A percentile compares a stretch with the other conserved stretches of the same genome.
These are phyloP conservation scores for Monilinia aucupariae DNA, from an alignment of 2,329 filamentous ascomycete species.

Conservation along the genomic window DNA sequence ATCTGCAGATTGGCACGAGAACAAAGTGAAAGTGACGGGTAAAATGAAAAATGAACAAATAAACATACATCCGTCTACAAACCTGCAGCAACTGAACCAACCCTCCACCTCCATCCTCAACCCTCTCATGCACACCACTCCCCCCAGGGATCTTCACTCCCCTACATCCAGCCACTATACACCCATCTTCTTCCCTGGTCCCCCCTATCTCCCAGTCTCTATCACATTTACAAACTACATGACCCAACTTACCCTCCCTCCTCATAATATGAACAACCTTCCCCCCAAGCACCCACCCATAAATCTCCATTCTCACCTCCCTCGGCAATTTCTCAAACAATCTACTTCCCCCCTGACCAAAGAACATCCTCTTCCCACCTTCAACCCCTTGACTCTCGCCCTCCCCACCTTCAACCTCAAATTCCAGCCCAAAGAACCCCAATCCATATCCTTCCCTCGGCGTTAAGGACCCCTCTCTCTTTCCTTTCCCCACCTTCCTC, in stretches of 20 bases:
- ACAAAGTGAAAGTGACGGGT: not conserved
- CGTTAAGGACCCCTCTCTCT: not conserved
- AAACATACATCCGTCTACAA: slow-evolving; percentile 26
- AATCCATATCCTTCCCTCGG: not conserved
- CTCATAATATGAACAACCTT: slow-evolving; percentile 23
- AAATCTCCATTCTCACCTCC: slow-evolving; percentile 20
- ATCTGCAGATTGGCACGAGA: not conserved
- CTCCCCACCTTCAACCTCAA: not conserved
- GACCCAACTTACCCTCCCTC: slow-evolving; percentile 16
- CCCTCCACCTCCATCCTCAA: slow-evolving; percentile 3
- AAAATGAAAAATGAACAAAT: not conserved
- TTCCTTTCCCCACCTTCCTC: not conserved
- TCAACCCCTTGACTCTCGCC: not conserved
- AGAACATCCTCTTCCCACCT: not conserved
- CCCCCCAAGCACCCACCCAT: slow-evolving; percentile 21
- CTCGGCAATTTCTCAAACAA: slow-evolving; percentile 3
- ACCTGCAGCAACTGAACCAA: slow-evolving; percentile 23
- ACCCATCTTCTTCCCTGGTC: slow-evolving; percentile 17
- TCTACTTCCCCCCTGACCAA: not conserved
- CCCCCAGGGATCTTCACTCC: slow-evolving; percentile 21
- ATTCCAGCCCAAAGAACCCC: not conserved
- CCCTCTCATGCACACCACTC: not conserved
- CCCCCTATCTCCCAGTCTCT: slow-evolving; percentile 6
- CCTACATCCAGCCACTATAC: slow-evolving; percentile 19
- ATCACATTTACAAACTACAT: slow-evolving; percentile 13